Conservation (phyloP, 2,329 filamentous ascomycete species). For the Colletotrichum sp. region DNA sequence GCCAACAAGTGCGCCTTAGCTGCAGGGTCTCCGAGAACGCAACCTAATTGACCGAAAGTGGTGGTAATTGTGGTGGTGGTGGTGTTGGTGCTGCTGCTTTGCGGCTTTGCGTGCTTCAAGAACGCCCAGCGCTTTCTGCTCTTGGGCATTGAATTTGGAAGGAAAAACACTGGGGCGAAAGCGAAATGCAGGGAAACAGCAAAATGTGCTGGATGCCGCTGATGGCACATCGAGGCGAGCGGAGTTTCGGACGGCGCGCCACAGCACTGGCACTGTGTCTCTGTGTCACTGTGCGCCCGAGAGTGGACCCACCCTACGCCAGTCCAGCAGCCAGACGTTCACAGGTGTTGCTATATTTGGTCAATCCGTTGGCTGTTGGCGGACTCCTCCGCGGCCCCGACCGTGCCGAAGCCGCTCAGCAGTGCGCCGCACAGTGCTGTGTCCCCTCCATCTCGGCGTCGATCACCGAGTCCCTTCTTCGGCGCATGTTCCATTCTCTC, state of each 20-base stretch:
- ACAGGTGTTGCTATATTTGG: not conserved
- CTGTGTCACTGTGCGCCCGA: not conserved
- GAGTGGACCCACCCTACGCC: not conserved
- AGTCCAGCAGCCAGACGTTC: not conserved
- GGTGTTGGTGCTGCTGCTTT: not conserved
- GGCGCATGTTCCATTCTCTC: not conserved
- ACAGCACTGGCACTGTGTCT: not conserved
- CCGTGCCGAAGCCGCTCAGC: not conserved
- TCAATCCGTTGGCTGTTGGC: not conserved
- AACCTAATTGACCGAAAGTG: not conserved
- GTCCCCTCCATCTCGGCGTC: not conserved
- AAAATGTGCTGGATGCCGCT: not conserved
- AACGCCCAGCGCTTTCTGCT: not conserved
- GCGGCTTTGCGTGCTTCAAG: constrained; percentile 13
- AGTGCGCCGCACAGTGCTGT: not conserved
- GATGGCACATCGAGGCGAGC: not conserved
- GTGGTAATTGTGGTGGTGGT: not conserved
- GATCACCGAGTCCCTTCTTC: not conserved
- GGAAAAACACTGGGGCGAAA: not conserved
- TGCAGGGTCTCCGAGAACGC: not conserved
- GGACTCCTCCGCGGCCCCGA: not conserved
- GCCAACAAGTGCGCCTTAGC: not conserved
- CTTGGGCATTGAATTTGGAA: not conserved
- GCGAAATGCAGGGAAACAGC: not conserved
- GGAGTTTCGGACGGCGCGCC: not conserved